These are phyloP conservation scores for Fusarium gaditjirri DNA, from an alignment of 2,329 filamentous ascomycete genomes.

Conservation along the genomic window DNA sequence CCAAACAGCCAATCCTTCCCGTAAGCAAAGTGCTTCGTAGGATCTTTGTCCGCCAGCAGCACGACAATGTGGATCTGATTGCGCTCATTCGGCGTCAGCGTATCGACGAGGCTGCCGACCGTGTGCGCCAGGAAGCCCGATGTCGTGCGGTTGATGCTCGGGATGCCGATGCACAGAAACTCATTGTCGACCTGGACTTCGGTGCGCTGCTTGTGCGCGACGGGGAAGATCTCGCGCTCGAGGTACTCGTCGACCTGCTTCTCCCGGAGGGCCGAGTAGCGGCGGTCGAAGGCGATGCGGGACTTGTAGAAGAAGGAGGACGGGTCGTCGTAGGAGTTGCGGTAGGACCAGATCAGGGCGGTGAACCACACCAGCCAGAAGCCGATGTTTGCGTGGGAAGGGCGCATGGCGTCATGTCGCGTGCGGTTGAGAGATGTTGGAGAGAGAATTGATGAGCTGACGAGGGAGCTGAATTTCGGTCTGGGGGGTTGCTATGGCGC, in stretches of 20 bases:
- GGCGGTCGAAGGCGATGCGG: slow-evolving; percentile 42
- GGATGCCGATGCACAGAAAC: slow-evolving; percentile 49
- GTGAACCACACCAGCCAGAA: slow-evolving; percentile 48
- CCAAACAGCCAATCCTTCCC: slow-evolving; percentile 46
- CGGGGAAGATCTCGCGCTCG: slow-evolving; percentile 35
- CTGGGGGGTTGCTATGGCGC: too few relatives aligned
- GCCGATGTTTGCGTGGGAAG: slow-evolving; percentile 45
- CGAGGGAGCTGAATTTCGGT: too few relatives aligned
- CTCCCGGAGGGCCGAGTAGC: slow-evolving; percentile 43
- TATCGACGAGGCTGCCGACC: slow-evolving; percentile 48
- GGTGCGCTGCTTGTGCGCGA: slow-evolving; percentile 17
- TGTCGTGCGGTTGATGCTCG: slow-evolving; percentile 48
- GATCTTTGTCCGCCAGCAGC: slow-evolving; percentile 50
- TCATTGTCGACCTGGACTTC: slow-evolving; percentile 13
- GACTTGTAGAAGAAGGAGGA: slow-evolving; percentile 49
- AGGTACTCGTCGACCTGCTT: slow-evolving; percentile 40
- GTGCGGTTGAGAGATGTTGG: not conserved
- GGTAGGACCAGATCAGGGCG: slow-evolving; percentile 44
- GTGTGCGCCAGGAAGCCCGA: slow-evolving; percentile 46
- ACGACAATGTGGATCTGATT: slow-evolving; percentile 48
- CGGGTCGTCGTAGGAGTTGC: slow-evolving; percentile 50
- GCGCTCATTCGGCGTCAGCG: slow-evolving; percentile 46
- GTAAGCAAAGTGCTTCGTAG: slow-evolving; percentile 47
- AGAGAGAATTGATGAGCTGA: too few relatives aligned
- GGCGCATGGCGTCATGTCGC: slow-evolving; percentile 40